phyloP scores from a whole-genome alignment of 306 rosid species.

The Prosopis cineraria region DNA sequence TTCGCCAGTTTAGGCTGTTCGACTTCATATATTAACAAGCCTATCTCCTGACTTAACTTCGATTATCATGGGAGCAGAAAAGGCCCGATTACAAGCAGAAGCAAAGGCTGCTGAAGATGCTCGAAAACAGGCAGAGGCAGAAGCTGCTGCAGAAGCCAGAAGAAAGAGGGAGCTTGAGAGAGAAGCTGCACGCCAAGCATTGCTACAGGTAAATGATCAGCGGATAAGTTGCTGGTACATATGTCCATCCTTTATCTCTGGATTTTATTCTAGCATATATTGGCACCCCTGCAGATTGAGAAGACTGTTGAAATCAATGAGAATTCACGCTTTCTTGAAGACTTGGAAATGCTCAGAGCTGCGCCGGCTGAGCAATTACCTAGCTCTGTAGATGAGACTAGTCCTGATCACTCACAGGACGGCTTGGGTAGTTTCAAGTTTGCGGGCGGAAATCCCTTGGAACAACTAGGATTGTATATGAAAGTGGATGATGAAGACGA shows the following conservation, averaged over 20 bases:
- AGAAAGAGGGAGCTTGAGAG: conserved; percentile 83
- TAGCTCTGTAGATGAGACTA: conserved; percentile 65
- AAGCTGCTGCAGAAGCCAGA: conserved; percentile 82
- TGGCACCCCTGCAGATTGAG: conserved; percentile 63
- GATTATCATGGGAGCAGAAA: conserved; percentile 50
- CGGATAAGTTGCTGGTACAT: conserved; percentile 22
- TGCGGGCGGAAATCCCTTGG: conserved; percentile 68
- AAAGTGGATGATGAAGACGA: conserved; percentile 85
- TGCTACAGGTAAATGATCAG: conserved; percentile 62
- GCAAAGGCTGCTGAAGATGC: conserved; percentile 91
- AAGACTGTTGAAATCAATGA: conserved; percentile 86
- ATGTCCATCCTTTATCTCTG: not conserved
- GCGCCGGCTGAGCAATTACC: conserved; percentile 65
- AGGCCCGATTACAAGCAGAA: conserved; percentile 81
- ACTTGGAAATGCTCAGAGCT: conserved; percentile 76
- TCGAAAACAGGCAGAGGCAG: conserved; percentile 64
- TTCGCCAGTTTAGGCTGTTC: conserved; percentile 16
- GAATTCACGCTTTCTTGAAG: conserved; percentile 74
- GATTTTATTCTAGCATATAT: conserved; percentile 38
- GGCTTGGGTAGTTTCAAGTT: conserved; percentile 78
- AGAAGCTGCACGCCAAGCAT: conserved; percentile 86
- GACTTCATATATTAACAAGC: conserved; percentile 2
- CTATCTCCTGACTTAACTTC: not conserved
- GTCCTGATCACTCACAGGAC: conserved; percentile 72
- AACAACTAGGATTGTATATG: conserved; percentile 78